Percentiles rank a stretch among this genome's conserved stretches.
Conservation (phyloP, 306 rosid genomes). For the Albizia julibrissin region DNA sequence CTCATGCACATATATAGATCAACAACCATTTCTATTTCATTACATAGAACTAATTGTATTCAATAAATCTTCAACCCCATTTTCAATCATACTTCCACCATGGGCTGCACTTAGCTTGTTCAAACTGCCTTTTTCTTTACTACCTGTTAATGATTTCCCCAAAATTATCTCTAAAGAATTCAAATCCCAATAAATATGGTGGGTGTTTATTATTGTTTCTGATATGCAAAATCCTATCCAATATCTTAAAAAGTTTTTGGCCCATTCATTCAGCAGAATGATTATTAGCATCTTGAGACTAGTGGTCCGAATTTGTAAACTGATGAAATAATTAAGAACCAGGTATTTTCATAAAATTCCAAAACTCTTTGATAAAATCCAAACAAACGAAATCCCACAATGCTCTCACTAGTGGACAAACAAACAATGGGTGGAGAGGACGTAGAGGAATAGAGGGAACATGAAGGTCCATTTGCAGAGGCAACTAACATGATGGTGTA, state of each 20-base stretch:
- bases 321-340: not conserved
- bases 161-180: not conserved
- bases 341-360: not conserved
- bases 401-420: conserved; percentile 26
- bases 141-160: not conserved
- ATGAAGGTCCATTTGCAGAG: conserved; percentile 35
- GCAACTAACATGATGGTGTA: conserved; percentile 52
- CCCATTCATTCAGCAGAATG: conserved; percentile 7
- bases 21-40: conserved; percentile 6
- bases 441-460: conserved; percentile 13
- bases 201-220: conserved; percentile 18
- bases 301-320: conserved; percentile 31
- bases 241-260: not conserved
- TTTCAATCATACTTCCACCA: conserved; percentile 33
- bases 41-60: not conserved
- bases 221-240: conserved; percentile 5
- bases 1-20: conserved; percentile 1
- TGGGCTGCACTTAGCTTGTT: not conserved
- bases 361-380: conserved; percentile 10
- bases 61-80: conserved; percentile 5
- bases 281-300: conserved; percentile 30
- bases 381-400: conserved; percentile 24
- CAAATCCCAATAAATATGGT: conserved; percentile 21
- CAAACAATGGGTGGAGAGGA: conserved; percentile 41
- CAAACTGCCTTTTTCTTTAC: not conserved